Base-by-base conservation (phyloP, 805 yeast species). In the Saccharomycopsis javanensis region DNA sequence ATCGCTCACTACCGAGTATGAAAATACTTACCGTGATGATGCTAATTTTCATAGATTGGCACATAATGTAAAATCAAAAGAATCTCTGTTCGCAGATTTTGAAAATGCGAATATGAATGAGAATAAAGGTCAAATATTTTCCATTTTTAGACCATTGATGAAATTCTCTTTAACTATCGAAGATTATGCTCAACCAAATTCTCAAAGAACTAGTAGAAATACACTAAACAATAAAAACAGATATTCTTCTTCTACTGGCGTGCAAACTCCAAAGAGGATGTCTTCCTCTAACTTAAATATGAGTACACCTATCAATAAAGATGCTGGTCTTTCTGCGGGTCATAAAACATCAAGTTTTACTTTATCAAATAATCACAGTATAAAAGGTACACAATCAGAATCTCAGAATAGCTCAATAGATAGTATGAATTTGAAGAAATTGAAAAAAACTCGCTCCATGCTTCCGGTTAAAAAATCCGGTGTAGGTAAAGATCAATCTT, bases 11-110 rank as follows among this genome's bases (percentile, higher is more conserved):
- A 38, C 13, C 11, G 25, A 34, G 18, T 42, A 53, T 48, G 13
- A 56, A 46, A 27, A 48, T 55, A 25, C 31, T 18, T 28, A 50
- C 54, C 4, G 50, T 57, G 30, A 48, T 55, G 55, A 53, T 53
- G 51, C 58, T 57, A 35, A 13, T 57, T 25, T 57, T 34, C 38
- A 13, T 56, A 53, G 42, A 53, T 18, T 23, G 53, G 48, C 48
- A 1, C 28, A n/a, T 15, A 28, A 11, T n/a, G 7, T 31, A 6
- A 34, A 16, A 33, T 30, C 52, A n/a, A 50, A 50, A 23, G 35
- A 31, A 27, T 28, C 33, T 5, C 52, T 18, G 20, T 50, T 18
- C 10, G 35, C 8, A 18, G n/a, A 50, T 10, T 18, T 31, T 10
- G 18, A 50, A 18, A n/a, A 50, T n/a, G 52, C 52, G 13, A 31